Conservation (phyloP, 805 yeast genomes). For the Pichia membranifaciens region DNA sequence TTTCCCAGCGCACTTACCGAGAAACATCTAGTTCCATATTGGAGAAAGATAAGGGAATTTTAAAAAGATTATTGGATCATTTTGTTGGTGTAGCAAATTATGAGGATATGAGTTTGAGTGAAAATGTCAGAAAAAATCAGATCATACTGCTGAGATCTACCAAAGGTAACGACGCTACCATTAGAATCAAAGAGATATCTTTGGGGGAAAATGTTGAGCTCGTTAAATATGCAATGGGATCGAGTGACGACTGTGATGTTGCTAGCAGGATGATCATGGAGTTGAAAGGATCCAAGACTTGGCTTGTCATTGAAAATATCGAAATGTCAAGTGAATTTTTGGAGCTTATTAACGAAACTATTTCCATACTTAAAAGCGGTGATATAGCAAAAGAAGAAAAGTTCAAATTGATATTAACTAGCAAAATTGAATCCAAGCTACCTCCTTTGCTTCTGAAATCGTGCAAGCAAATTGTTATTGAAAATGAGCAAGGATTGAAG, state of each 20-base stretch:
- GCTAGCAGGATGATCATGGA: conserved; percentile 50
- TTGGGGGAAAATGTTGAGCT: conserved; percentile 24
- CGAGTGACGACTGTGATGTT: conserved; percentile 52
- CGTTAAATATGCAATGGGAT: conserved; percentile 62
- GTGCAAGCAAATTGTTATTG: conserved; percentile 54
- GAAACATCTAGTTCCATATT: conserved; percentile 42
- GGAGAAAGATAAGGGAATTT: conserved; percentile 37
- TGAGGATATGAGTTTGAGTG: conserved; percentile 18
- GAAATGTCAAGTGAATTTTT: conserved; percentile 70
- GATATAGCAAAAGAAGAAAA: conserved; percentile 19
- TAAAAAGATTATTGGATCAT: conserved; percentile 32
- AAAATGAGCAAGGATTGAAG: conserved; percentile 57
- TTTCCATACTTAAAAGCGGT: conserved; percentile 26
- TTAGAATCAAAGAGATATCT: conserved; percentile 44
- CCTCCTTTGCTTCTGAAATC: conserved; percentile 53
- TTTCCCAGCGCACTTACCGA: conserved; percentile 45
- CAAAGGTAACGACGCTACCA: conserved; percentile 63
- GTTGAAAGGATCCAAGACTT: conserved; percentile 45
- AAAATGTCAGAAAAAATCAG: conserved; percentile 29
- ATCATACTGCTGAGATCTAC: conserved; percentile 49
- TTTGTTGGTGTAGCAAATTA: neutral
- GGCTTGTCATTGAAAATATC: conserved; percentile 78
- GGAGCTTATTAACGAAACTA: conserved; percentile 42
- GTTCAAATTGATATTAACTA: conserved; percentile 63
- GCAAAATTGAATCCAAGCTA: conserved; percentile 41